phyloP scores from a whole-genome alignment of 2,329 filamentous ascomycete genomes.

The Elsinoe arachidis region DNA sequence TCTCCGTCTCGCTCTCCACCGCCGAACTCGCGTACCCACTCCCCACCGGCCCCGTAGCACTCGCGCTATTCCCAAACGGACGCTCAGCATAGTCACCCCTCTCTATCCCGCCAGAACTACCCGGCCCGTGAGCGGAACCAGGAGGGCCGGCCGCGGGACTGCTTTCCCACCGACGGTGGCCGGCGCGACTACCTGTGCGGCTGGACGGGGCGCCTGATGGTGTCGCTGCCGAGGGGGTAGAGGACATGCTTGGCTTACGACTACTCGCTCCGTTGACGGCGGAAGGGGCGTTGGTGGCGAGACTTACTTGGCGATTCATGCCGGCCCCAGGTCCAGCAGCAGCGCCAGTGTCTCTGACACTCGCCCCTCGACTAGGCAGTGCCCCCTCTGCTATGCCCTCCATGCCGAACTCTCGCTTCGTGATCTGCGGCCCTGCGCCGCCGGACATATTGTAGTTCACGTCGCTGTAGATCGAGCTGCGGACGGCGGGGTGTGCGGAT shows the following conservation, averaged over 20 bases:
- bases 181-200: neutral
- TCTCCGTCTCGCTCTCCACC: conserved; percentile 14
- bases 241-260: neutral
- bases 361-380: neutral
- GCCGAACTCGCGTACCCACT: neutral
- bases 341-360: neutral
- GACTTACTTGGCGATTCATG: conserved; percentile 5
- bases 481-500: conserved; percentile 14
- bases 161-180: conserved; percentile 8
- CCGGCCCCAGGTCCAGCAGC: neutral
- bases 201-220: neutral
- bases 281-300: neutral
- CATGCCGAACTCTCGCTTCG: neutral
- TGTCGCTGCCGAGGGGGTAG: neutral
- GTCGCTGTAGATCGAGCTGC: conserved; percentile 23
- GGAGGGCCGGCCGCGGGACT: neutral
- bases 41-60: neutral
- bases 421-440: conserved; percentile 16
- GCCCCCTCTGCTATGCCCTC: neutral
- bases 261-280: neutral
- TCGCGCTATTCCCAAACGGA: neutral
- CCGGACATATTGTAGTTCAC: conserved; percentile 14
- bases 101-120: neutral
- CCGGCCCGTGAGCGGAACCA: neutral
- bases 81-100: neutral